Evolutionary conservation across 2,329 filamentous ascomycete species (phyloP), one percentile per base, ranked within the genome.

Genomic region (Aspergillus persii): DNA sequence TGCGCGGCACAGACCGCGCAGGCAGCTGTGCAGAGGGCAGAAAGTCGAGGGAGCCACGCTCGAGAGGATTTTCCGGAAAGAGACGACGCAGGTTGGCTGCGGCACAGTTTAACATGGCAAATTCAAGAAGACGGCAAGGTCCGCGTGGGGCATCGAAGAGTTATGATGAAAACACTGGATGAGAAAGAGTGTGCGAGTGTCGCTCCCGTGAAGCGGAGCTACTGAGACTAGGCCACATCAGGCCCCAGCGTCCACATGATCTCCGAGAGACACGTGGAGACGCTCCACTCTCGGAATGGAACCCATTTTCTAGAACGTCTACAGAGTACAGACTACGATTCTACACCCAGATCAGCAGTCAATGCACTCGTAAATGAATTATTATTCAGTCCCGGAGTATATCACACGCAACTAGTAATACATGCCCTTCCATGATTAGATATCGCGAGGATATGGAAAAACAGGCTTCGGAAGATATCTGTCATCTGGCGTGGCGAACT

Each of bases 121-220:
- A 26, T 36, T 6, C 12, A n/a, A 15, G 48, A 50, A 26, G 49
- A 41, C 12, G 50, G 53, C 29, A 44, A 50, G 18, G 53, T 59
- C n/a, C 5, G 29, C 27, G 53, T 56, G n/a, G 53, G 49, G 23
- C 56, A 59, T 56, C 53, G 53, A 31, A 54, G 33, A 9, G 44
- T 60, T 9, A 53, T 50, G 4, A 57, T 57, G 50, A 23, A 50
- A 15, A 57, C 54, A 15, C 50, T 60, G 54, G 58, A 57, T 54
- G 49, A 36, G 49, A 23, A n/a, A 29, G 58, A 60, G 23, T 60
- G 58, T 33, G 23, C 29, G 12, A 57, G 46, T 54, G 58, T 60
- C 8, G 39, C n/a, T 30, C 58, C 54, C 18, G 33, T 60, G 41
- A 54, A 57, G 54, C 47, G 58, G 44, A 60, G 41, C 18, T 57